Evolutionary conservation across 106 monocot species (phyloP).

Genomic region (Dendrobium nobile): DNA sequence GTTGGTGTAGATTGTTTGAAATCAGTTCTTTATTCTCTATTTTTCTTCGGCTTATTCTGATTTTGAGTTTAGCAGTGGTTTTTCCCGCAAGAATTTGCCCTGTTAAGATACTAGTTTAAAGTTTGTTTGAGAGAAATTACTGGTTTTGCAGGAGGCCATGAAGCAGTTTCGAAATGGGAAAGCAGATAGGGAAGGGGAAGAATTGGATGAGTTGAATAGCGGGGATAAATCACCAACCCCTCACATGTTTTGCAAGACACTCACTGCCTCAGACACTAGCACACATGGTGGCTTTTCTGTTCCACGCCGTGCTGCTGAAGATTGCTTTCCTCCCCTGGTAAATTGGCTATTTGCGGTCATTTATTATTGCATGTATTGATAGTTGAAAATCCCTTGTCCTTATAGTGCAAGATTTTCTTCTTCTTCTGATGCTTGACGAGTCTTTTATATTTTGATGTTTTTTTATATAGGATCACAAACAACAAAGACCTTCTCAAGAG

Average conservation of each 20-base stretch:
- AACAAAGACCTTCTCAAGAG: constrained; percentile 92
- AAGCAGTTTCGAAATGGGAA: no score
- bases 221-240: constrained; percentile 22
- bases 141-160: no score
- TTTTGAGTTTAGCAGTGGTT: background rate
- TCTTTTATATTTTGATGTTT: background rate
- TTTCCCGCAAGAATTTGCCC: constrained; percentile 22
- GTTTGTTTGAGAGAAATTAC: constrained; percentile 13
- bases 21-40: no score
- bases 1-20: no score
- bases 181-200: background rate
- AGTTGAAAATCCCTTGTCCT: no score
- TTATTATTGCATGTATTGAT: no score
- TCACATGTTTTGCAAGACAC: constrained; percentile 98
- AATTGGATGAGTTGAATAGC: constrained; percentile 10
- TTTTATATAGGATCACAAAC: constrained; percentile 60
- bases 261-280: constrained; percentile 52
- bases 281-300: constrained; percentile 98
- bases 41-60: background rate
- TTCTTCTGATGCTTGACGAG: background rate
- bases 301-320: constrained; percentile 89
- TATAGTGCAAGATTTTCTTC: no score
- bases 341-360: background rate
- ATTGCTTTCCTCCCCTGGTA: constrained; percentile 97
- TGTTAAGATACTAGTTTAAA: constrained; percentile 17